Base-by-base conservation (phyloP, 2,329 filamentous ascomycete genomes). In the Parafenestella ontariensis region DNA sequence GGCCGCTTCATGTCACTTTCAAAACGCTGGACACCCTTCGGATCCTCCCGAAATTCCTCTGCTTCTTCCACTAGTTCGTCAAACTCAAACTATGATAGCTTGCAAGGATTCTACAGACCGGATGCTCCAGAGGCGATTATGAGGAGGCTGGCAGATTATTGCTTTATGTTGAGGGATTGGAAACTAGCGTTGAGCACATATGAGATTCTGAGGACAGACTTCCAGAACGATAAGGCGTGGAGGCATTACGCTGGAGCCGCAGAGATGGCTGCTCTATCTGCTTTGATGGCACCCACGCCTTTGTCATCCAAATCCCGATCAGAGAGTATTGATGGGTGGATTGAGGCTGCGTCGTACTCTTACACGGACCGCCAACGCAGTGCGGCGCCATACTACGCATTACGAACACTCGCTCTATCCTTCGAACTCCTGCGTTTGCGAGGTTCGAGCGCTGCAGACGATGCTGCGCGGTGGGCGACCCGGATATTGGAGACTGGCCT, bases 111-210 rank as follows among this genome's bases (percentile, higher is more conserved):
- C 72, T 99, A 98, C 75, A 83, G 85, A 23, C 89, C 91, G 0
- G 92, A 96, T 58, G 81, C 90, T 0, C 88, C 92, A 0, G 96
- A 99, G 79, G 93, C 94, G 3, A 85, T 95, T 45, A 91, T 99
- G 86, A 88, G 95, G 31, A 96, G 96, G 71, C 81, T 99, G 44
- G 95, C 91, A 39, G 95, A 99, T 73, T 98, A 94, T 76, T 89
- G 92, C 10, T 96, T 99, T 70, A 97, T 99, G 93, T 83, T 99
- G 33, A 87, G 95, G 28, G 96, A 99, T 75, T 99, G 90, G 87
- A 97, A 96, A 76, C 80, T 99, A 31, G 91, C 95, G 9, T 86
- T 95, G 65, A 92, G 89, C 11, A 96, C 91, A 0, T 99, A 97
- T 72, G 94, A 99, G 52, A 84, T 99, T 5, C 79, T 99, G 8